These are phyloP conservation scores for Beauveria caledonica DNA, from an alignment of 2,329 filamentous ascomycete genomes.

Conservation along the genomic window DNA sequence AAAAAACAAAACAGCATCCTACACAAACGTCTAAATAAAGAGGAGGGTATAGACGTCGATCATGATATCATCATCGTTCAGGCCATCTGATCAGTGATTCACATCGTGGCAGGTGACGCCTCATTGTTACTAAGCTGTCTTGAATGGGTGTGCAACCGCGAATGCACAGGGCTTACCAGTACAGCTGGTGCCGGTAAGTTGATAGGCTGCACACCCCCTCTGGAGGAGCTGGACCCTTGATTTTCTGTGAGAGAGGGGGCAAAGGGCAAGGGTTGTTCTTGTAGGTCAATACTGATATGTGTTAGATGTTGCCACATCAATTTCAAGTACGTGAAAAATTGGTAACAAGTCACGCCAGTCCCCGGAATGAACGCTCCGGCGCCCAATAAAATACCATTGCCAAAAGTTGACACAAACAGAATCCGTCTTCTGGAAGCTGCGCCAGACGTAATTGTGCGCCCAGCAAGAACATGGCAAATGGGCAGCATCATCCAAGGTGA, in stretches of 20 bases:
- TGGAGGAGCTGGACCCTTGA: constrained; percentile 1
- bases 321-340: neutral
- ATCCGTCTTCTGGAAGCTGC: neutral
- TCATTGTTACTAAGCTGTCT: neutral
- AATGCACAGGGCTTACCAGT: neutral
- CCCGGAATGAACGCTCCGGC: neutral
- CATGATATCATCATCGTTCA: constrained; percentile 1
- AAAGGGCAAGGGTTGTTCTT: neutral
- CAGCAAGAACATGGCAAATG: too few species aligned
- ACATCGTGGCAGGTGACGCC: neutral
- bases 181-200: neutral
- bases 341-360: neutral
- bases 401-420: neutral
- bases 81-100: neutral
- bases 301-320: constrained; percentile 1
- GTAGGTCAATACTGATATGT: neutral
- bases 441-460: too few species aligned
- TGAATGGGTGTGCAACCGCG: neutral
- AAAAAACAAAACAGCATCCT: neutral
- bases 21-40: neutral
- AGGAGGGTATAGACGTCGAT: neutral
- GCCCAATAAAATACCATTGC: neutral
- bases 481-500: too few species aligned
- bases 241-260: neutral
- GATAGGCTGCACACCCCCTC: neutral